A percentile compares a stretch with the other conserved stretches of the same genome.
Evolutionary conservation across 2,329 filamentous ascomycete species (phyloP).

Genomic region (Plectosphaerella plurivora): DNA sequence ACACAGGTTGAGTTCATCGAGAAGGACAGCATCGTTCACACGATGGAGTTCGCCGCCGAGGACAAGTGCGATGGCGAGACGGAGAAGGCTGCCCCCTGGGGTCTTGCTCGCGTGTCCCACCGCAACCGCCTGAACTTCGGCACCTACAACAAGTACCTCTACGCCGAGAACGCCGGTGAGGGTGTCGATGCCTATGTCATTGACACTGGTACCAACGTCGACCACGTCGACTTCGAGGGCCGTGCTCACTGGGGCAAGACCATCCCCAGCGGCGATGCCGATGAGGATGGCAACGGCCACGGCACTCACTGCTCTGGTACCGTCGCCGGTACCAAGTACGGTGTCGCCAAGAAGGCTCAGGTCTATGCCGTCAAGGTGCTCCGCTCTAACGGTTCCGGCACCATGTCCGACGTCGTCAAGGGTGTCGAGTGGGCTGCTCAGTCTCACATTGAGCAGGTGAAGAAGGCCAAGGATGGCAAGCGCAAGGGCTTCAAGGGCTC

Average conservation of each 20-base stretch:
- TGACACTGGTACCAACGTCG: slow-evolving; percentile 90
- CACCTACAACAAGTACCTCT: slow-evolving; percentile 98
- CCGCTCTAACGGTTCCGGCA: slow-evolving; percentile 92
- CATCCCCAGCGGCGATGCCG: slow-evolving; percentile 77
- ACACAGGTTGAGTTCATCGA: slow-evolving; percentile 93
- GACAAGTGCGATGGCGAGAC: slow-evolving; percentile 51
- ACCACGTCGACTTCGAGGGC: slow-evolving; percentile 96
- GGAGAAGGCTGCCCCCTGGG: slow-evolving; percentile 97
- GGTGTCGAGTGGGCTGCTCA: slow-evolving; percentile 93
- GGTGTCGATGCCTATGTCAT: slow-evolving; percentile 99
- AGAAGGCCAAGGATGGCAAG: slow-evolving; percentile 79
- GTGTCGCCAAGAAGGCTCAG: slow-evolving; percentile 98
- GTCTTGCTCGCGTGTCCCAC: slow-evolving; percentile 96
- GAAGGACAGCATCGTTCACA: slow-evolving; percentile 88
- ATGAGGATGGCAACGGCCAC: slow-evolving; percentile 94
- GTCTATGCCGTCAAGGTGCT: slow-evolving; percentile 98
- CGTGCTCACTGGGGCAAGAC: slow-evolving; percentile 97
- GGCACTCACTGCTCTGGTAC: slow-evolving; percentile 99
- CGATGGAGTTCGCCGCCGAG: slow-evolving; percentile 51
- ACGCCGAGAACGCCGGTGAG: slow-evolving; percentile 83
- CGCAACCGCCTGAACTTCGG: slow-evolving; percentile 81
- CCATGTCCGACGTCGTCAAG: slow-evolving; percentile 98
- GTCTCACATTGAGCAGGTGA: slow-evolving; percentile 70
- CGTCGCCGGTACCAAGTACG: slow-evolving; percentile 96
- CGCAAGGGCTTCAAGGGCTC: slow-evolving; percentile 98